Base-by-base conservation (phyloP, 805 yeast species). In the Yarrowia keelungensis region DNA sequence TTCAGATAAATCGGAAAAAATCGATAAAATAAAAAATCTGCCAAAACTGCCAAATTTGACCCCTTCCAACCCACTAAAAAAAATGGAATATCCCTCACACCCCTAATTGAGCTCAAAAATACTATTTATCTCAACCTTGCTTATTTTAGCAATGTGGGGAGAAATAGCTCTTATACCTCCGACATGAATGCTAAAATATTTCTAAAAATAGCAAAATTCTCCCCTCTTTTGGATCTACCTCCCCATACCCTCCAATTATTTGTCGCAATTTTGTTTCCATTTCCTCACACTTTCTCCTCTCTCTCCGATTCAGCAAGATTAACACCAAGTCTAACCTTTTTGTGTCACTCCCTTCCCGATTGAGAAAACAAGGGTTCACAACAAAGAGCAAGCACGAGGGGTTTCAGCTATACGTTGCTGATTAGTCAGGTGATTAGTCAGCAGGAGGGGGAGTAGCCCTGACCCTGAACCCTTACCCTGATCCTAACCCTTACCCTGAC, bases 311-410 rank as follows among this genome's bases (percentile, higher is more conserved):
- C 19, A 49, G 54, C 54, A 49, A 50, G 56, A 50, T 50, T 50
- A 50, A 51, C 43, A 11, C n/a, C 32, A 16, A 51, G 58, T 3
- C 43, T 36, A 51, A 51, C 43, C 43, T 36, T 51, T 36, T 51
- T 12, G 12, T 3, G 58, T 8, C n/a, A 2, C 3, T 51, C 58
- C 3, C 16, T 51, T 36, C 58, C 58, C 9, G 7, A 8, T 36
- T 36, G 58, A 32, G 58, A 51, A 51, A 51, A 38, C 58, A 51
- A 51, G 58, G 56, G 56, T 15, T 26, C 42, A 14, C 41, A 50
- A 50, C 58, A 51, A 51, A 51, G 43, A 38, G 12, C n/a, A 16
- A 22, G 14, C 59, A 53, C 59, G 59, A 53, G 59, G 59, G 15
- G 59, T 53, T 53, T 53, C 59, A 53, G 43, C 11, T 16, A 26